phyloP scores from a whole-genome alignment of 805 yeast genomes.

The Sugiyamaella boreocaroliniensis region DNA sequence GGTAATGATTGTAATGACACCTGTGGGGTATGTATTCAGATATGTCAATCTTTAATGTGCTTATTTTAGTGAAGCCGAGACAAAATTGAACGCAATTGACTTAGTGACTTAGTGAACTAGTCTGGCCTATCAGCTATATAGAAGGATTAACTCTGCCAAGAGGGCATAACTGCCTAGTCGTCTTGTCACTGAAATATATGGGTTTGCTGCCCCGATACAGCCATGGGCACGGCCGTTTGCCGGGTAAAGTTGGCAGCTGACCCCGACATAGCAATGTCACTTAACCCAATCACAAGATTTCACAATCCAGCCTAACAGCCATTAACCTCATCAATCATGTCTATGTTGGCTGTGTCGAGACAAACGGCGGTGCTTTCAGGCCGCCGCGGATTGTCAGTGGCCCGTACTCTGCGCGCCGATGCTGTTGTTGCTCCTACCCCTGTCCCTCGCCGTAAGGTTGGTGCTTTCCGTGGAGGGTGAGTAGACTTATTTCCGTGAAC shows the following conservation, averaged over 20 bases:
- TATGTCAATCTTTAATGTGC: too few relatives aligned
- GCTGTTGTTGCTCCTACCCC: constrained; percentile 6
- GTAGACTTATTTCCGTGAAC: constrained; percentile 9
- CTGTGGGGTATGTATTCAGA: too few relatives aligned
- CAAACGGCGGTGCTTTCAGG: not conserved
- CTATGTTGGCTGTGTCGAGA: not conserved
- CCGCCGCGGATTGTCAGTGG: not conserved
- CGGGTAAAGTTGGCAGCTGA: not conserved
- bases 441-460: constrained; percentile 24
- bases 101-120: too few relatives aligned
- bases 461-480: constrained; percentile 41
- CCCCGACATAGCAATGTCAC: not conserved
- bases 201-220: not conserved
- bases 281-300: not conserved
- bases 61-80: too few relatives aligned
- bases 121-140: too few relatives aligned
- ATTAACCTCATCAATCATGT: not conserved
- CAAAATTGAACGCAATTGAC: too few relatives aligned
- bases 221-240: not conserved
- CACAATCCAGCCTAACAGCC: not conserved
- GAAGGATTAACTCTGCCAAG: too few relatives aligned
- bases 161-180: too few relatives aligned
- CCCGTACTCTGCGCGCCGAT: not conserved
- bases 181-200: too few relatives aligned
- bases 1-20: too few relatives aligned